These are phyloP conservation scores for Buddleja alternifolia DNA, from an alignment of 257 asterid species.

Conservation along the genomic window DNA sequence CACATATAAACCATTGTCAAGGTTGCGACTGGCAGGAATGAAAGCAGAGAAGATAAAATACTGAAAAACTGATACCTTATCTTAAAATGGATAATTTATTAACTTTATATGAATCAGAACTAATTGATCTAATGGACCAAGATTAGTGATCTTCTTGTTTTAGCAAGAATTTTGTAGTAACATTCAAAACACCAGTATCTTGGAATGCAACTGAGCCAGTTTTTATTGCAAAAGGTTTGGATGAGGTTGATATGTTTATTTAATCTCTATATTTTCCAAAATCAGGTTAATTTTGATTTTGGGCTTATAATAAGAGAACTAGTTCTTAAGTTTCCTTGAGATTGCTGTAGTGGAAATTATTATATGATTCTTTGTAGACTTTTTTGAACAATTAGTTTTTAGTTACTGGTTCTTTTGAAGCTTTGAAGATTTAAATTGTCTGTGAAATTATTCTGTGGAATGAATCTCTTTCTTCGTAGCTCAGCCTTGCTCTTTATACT, in stretches of 20 bases:
- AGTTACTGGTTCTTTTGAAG: slow-evolving; percentile 9
- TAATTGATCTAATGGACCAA: background rate
- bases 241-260: slow-evolving; percentile 14
- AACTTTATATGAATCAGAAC: background rate
- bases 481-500: slow-evolving; percentile 18
- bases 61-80: background rate
- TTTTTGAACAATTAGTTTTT: background rate
- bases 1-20: background rate
- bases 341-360: background rate
- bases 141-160: background rate
- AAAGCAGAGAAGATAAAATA: background rate
- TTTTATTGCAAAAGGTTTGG: background rate
- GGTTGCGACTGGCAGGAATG: background rate
- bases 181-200: background rate
- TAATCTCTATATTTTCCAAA: background rate
- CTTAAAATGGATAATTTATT: background rate
- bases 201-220: background rate
- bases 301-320: background rate
- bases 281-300: background rate
- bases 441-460: background rate
- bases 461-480: slow-evolving; percentile 19
- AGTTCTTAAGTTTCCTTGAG: background rate
- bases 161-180: background rate
- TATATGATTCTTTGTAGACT: background rate
- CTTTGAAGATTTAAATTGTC: slow-evolving; percentile 3